phyloP scores from a whole-genome alignment of 805 yeast species.

The Groenewaldozyma tartarivorans region DNA sequence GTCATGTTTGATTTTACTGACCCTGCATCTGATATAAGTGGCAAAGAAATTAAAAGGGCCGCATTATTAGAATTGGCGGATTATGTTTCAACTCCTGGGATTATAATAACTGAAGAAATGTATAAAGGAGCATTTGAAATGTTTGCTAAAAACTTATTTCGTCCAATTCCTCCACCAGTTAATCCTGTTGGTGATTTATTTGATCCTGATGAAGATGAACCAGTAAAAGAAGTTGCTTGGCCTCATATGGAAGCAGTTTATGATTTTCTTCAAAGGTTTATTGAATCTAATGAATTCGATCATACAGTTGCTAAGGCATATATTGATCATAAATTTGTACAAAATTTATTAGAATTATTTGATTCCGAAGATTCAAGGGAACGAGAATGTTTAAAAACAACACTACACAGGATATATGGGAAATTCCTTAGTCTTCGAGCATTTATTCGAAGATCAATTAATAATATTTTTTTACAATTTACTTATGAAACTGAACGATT shows the following conservation, averaged over 20 bases:
- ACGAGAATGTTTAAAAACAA: slow-evolving; percentile 89
- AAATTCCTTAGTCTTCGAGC: slow-evolving; percentile 84
- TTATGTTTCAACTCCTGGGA: slow-evolving; percentile 72
- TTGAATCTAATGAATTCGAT: slow-evolving; percentile 90
- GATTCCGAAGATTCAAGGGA: slow-evolving; percentile 96
- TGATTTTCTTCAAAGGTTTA: slow-evolving; percentile 85
- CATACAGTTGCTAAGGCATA: slow-evolving; percentile 88
- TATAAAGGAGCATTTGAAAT: slow-evolving; percentile 78
- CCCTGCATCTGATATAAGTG: slow-evolving; percentile 83
- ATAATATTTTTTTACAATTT: slow-evolving; percentile 86
- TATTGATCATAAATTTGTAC: slow-evolving; percentile 84
- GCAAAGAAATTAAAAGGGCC: slow-evolving; percentile 82
- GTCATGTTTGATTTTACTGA: slow-evolving; percentile 90
- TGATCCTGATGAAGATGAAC: slow-evolving; percentile 99
- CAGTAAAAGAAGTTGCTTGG: slow-evolving; percentile 94
- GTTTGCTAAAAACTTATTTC: slow-evolving; percentile 81
- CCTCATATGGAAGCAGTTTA: slow-evolving; percentile 97
- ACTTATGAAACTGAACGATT: slow-evolving; percentile 92
- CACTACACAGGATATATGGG: slow-evolving; percentile 92
- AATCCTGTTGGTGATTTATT: slow-evolving; percentile 93
- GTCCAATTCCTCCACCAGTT: slow-evolving; percentile 97
- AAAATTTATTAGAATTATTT: slow-evolving; percentile 74
- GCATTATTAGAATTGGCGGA: slow-evolving; percentile 86
- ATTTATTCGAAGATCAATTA: slow-evolving; percentile 83
- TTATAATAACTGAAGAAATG: slow-evolving; percentile 84